phyloP scores from a whole-genome alignment of 2,329 filamentous ascomycete genomes.

The Fusarium foetens region DNA sequence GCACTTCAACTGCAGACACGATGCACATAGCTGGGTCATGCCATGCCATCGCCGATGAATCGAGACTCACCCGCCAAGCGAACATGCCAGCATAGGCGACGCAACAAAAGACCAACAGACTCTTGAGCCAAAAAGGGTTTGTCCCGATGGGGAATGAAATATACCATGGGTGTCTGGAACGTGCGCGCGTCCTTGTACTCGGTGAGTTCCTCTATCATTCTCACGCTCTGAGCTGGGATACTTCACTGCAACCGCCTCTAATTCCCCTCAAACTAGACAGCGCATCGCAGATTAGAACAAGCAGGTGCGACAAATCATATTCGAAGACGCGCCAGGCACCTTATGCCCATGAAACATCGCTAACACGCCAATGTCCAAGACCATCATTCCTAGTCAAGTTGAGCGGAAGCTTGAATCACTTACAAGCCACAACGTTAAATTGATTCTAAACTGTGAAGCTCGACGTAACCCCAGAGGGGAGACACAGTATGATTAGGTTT shows the following conservation, averaged over 20 bases:
- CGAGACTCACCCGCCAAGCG: conserved; percentile 31
- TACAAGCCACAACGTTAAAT: conserved; percentile 38
- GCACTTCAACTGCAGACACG: conserved; percentile 1
- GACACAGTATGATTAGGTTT: conserved; percentile 2
- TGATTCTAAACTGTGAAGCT: conserved; percentile 8
- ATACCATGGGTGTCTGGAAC: conserved; percentile 11
- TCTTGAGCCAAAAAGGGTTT: conserved; percentile 1
- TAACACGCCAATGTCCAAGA: conserved; percentile 18
- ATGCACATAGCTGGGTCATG: conserved; percentile 6
- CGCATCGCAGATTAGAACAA: conserved; percentile 31
- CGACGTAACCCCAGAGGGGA: conserved; percentile 4
- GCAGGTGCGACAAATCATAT: conserved; percentile 24
- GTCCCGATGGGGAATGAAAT: conserved; percentile 1
- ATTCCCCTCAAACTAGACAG: conserved; percentile 19
- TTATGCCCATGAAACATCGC: conserved; percentile 30
- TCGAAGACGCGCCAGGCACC: not conserved
- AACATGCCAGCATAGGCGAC: conserved; percentile 1
- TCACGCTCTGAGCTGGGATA: not conserved
- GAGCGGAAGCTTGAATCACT: conserved; percentile 25
- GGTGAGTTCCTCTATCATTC: conserved; percentile 5
- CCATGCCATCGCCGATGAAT: conserved; percentile 34
- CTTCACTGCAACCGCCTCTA: not conserved
- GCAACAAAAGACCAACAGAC: not conserved
- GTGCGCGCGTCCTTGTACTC: not conserved
- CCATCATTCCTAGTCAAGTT: conserved; percentile 26